A percentile compares a stretch with the other conserved stretches of the same genome.
These are phyloP conservation scores for Thielaviopsis musarum DNA, from an alignment of 2,329 filamentous ascomycete species.

Conservation along the genomic window DNA sequence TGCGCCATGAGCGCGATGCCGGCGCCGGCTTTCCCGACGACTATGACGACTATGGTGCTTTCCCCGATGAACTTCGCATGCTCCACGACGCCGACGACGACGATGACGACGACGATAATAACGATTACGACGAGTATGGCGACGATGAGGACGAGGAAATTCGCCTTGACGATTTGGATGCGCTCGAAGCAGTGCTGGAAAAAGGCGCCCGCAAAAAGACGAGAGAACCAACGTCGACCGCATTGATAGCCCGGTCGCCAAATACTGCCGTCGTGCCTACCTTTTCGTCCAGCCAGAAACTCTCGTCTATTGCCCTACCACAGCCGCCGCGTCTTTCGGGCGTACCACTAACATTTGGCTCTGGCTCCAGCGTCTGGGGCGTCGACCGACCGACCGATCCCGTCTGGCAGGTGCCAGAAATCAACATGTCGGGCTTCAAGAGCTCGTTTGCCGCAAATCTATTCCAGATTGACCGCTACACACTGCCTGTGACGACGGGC, in stretches of 20 bases:
- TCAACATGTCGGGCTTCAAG: constrained; percentile 11
- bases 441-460: constrained; percentile 12
- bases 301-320: background rate
- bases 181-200: constrained; percentile 2
- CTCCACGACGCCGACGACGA: constrained; percentile 14
- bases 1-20: constrained; percentile 38
- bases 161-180: constrained; percentile 18
- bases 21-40: constrained; percentile 20
- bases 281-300: background rate
- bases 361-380: constrained; percentile 1
- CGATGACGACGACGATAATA: constrained; percentile 20
- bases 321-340: background rate
- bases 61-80: constrained; percentile 9
- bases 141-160: constrained; percentile 22
- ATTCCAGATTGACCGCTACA: constrained; percentile 17
- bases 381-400: constrained; percentile 6
- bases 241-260: background rate
- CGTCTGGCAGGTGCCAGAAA: constrained; percentile 12
- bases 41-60: constrained; percentile 11
- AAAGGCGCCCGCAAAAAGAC: background rate
- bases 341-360: background rate
- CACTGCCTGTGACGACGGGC: constrained; percentile 19
- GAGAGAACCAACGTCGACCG: background rate
- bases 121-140: constrained; percentile 18
- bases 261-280: background rate